Conservation (phyloP, 2,329 filamentous ascomycete species). For the Fusarium illudens region DNA sequence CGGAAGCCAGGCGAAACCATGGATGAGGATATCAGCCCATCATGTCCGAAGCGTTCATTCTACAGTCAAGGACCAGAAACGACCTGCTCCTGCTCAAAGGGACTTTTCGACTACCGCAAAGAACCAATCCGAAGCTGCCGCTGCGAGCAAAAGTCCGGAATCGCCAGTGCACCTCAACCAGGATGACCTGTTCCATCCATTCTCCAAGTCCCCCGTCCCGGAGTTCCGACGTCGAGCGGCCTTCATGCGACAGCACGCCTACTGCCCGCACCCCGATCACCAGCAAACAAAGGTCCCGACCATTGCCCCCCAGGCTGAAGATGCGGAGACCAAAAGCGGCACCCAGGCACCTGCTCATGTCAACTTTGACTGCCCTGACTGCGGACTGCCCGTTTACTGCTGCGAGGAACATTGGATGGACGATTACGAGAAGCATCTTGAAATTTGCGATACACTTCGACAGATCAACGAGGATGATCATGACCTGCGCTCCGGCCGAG, state of each 20-base stretch:
- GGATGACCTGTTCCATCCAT: conserved; percentile 93
- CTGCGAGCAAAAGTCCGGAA: conserved; percentile 35
- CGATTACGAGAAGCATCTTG: conserved; percentile 90
- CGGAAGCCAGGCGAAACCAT: conserved; percentile 35
- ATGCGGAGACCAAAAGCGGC: conserved; percentile 63
- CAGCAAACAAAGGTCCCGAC: conserved; percentile 75
- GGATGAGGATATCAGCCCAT: conserved; percentile 43
- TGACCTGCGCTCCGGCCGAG: conserved; percentile 86
- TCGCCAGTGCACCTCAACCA: conserved; percentile 60
- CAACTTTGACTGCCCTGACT: conserved; percentile 94
- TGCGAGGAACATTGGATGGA: conserved; percentile 95
- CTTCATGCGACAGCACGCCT: conserved; percentile 91
- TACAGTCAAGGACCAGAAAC: conserved; percentile 37
- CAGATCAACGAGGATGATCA: conserved; percentile 99
- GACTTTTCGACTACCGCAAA: conserved; percentile 46
- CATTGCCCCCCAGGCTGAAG: conserved; percentile 70
- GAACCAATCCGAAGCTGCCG: conserved; percentile 40
- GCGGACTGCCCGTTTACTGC: conserved; percentile 92
- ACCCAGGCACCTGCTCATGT: conserved; percentile 79
- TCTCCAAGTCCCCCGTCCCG: conserved; percentile 86
- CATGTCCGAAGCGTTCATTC: conserved; percentile 44
- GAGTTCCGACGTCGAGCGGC: conserved; percentile 87
- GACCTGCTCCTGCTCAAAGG: conserved; percentile 28
- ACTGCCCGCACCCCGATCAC: conserved; percentile 91
- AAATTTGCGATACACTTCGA: conserved; percentile 89